Evolutionary conservation across 1,284 basidiomycete species (phyloP).

Genomic region (Marasmius fiardii): DNA sequence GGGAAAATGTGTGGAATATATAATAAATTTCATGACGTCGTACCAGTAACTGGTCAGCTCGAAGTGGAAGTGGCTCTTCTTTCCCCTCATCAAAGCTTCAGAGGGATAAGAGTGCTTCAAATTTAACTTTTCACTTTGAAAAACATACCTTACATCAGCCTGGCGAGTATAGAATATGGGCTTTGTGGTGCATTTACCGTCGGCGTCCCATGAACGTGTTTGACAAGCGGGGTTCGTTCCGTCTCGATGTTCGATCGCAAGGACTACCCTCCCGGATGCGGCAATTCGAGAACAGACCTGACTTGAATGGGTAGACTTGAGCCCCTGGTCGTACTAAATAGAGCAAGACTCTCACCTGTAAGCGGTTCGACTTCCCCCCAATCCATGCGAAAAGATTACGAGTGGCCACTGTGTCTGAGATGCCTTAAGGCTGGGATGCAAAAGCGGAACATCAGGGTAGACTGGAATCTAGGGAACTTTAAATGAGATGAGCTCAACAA

Average conservation of each 20-base stretch:
- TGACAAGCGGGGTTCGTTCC: constrained; percentile 57
- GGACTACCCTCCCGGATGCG: constrained; percentile 70
- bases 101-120: neutral
- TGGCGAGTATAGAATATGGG: constrained; percentile 46
- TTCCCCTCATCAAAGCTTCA: constrained; percentile 28
- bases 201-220: constrained; percentile 28
- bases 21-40: constrained; percentile 66
- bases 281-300: constrained; percentile 71
- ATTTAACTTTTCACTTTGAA: neutral
- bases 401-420: constrained; percentile 55
- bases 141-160: constrained; percentile 46
- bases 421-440: constrained; percentile 31
- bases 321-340: neutral
- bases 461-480: too few species aligned
- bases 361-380: constrained; percentile 69
- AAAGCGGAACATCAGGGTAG: constrained; percentile 45
- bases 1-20: constrained; percentile 41
- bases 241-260: constrained; percentile 77
- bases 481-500: too few species aligned
- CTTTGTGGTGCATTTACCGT: constrained; percentile 21
- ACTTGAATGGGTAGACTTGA: constrained; percentile 22
- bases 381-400: constrained; percentile 79
- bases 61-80: constrained; percentile 35
- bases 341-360: constrained; percentile 50
- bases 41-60: constrained; percentile 63